Evolutionary conservation across 1,284 basidiomycete species (phyloP).

Genomic region (Clitocybe nebularis): DNA sequence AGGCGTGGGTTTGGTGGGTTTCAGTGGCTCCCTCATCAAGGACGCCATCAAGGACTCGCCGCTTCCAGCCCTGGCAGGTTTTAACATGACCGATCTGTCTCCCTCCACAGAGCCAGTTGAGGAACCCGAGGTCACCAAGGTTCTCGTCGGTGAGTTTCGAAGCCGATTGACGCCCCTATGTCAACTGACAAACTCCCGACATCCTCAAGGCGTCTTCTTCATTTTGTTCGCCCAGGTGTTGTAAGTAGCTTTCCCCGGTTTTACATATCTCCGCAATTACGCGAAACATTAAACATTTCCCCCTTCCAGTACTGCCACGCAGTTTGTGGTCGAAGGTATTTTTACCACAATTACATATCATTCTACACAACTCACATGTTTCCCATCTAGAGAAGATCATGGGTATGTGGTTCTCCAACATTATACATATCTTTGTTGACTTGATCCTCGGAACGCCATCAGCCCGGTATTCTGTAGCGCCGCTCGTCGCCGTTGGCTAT

Average conservation of each 20-base stretch:
- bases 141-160: slow-evolving; percentile 56
- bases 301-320: slow-evolving; percentile 70
- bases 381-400: slow-evolving; percentile 75
- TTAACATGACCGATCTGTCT: slow-evolving; percentile 21
- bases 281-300: slow-evolving; percentile 17
- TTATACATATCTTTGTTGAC: no score
- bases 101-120: slow-evolving; percentile 43
- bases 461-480: slow-evolving; percentile 80
- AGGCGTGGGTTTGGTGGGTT: slow-evolving; percentile 90
- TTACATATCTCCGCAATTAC: slow-evolving; percentile 18
- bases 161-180: slow-evolving; percentile 12
- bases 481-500: slow-evolving; percentile 91
- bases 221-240: slow-evolving; percentile 97
- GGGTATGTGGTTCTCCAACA: slow-evolving; percentile 38
- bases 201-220: slow-evolving; percentile 72
- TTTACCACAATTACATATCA: slow-evolving; percentile 36
- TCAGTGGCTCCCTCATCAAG: slow-evolving; percentile 85
- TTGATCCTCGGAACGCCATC: slow-evolving; percentile 17
- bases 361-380: slow-evolving; percentile 2
- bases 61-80: slow-evolving; percentile 23
- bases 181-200: slow-evolving; percentile 11
- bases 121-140: slow-evolving; percentile 57
- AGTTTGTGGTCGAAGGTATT: slow-evolving; percentile 94
- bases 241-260: slow-evolving; percentile 41
- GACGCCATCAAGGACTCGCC: slow-evolving; percentile 53